phyloP scores from a whole-genome alignment of 202 grass and related monocot species.

The Panicum virgatum region DNA sequence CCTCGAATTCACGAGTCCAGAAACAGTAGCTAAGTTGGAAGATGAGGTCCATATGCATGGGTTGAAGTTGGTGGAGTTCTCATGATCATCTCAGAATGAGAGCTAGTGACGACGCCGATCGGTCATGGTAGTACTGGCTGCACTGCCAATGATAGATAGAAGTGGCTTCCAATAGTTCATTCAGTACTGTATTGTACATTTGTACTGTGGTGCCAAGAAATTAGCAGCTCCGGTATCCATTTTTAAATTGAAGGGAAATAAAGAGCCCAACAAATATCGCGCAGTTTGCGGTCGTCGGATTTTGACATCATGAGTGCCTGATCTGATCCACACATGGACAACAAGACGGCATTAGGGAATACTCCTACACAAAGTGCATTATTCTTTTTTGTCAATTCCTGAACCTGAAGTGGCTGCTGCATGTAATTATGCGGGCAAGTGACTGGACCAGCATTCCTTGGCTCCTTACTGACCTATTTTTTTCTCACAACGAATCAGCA shows the following conservation, averaged over 20 bases:
- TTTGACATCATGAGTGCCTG: slow-evolving; percentile 2
- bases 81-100: no score
- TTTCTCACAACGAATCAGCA: no score
- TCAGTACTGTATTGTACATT: no score
- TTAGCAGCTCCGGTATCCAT: slow-evolving; percentile 32
- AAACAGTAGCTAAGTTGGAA: background rate
- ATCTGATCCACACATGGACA: background rate
- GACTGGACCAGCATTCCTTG: background rate
- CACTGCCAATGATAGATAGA: background rate
- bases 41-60: no score
- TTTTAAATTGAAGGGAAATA: background rate
- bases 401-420: background rate
- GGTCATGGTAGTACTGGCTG: background rate
- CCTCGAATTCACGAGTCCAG: background rate
- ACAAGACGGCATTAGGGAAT: background rate
- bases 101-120: no score
- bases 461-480: no score
- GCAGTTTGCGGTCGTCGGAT: background rate
- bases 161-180: background rate
- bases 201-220: slow-evolving; percentile 8
- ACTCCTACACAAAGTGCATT: no score
- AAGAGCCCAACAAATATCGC: slow-evolving; percentile 3
- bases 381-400: background rate
- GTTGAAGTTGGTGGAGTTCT: no score
- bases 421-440: background rate